Base-by-base conservation (phyloP, 441 rosid species). In the Aleurites moluccanus region DNA sequence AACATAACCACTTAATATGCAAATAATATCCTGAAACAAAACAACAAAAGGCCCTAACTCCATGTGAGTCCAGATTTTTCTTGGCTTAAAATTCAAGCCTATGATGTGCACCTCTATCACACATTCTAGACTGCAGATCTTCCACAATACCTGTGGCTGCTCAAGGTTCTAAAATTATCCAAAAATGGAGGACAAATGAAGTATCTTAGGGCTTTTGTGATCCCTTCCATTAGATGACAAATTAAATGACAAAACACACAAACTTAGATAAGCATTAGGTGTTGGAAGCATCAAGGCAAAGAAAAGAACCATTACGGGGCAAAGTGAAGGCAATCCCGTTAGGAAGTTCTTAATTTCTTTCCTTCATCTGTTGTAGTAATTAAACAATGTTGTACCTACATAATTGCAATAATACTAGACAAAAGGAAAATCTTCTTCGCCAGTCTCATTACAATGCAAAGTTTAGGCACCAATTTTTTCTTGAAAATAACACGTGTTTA, bases 401-500 rank as follows among this genome's bases (percentile, higher is more conserved):
- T n/a, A 30, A 67, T 27, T 53, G 18, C 64, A 64, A 47, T 10
- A 74, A 30, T 61, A 33, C 38, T 61, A 75, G 52, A 42, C 62
- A 28, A 25, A 59, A 16, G 60, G 40, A 50, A 62, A 47, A 45
- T 64, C 38, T 38, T 30, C 56, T 5, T 61, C 45, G 28, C 33
- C 16, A 67, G 27, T 49, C 33, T 33, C 53, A 57, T 30, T 21
- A 35, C 20, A 44, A 56, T 28, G 18, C n/a, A 42, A 7, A 13
- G 65, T 40, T 28, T 27, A 55, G 64, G 45, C 50, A 7, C 45
- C 28, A 7, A 1, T 10, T 53, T 15, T 65, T 55, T 10, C 10
- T 13, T 61, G 57, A 23, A 10, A 60, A 72, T 25, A 42, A 21
- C 6, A 28, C 9, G 1, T 30, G 35, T 35, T 21, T 33, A 53